Conservation (phyloP, 148 eudicot species). For the Persicaria tinctoria region DNA sequence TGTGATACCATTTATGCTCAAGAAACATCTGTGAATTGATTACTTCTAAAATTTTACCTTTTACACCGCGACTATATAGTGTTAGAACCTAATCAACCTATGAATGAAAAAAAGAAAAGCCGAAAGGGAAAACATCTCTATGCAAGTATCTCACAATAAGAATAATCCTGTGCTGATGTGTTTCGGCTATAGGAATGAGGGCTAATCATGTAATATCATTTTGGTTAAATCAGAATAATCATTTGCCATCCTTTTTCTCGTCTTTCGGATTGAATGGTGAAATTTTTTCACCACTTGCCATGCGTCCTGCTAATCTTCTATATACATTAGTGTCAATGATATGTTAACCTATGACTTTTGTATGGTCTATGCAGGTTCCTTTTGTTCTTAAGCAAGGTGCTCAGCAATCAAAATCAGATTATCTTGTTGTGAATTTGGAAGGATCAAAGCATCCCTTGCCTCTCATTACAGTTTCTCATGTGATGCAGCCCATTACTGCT, state of each 20-base stretch:
- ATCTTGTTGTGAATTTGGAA: constrained; percentile 66
- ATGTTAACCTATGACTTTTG: background rate
- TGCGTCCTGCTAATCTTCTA: background rate
- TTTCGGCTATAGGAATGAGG: background rate
- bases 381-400: constrained; percentile 69
- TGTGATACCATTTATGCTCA: background rate
- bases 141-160: no score
- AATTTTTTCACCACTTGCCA: background rate
- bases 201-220: background rate
- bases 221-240: background rate
- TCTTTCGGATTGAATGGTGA: background rate
- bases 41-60: background rate
- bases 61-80: no score
- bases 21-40: background rate
- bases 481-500: constrained; percentile 67
- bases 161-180: no score
- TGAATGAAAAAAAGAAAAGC: no score
- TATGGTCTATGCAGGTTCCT: constrained; percentile 48
- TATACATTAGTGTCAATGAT: background rate
- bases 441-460: constrained; percentile 82
- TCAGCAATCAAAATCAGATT: constrained; percentile 44
- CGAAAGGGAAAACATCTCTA: no score
- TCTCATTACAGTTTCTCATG: constrained; percentile 69
- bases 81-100: no score
- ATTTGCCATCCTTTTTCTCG: background rate